Conservation (phyloP, 2,329 filamentous ascomycete species). For the Arthrobotrys megalospora region DNA sequence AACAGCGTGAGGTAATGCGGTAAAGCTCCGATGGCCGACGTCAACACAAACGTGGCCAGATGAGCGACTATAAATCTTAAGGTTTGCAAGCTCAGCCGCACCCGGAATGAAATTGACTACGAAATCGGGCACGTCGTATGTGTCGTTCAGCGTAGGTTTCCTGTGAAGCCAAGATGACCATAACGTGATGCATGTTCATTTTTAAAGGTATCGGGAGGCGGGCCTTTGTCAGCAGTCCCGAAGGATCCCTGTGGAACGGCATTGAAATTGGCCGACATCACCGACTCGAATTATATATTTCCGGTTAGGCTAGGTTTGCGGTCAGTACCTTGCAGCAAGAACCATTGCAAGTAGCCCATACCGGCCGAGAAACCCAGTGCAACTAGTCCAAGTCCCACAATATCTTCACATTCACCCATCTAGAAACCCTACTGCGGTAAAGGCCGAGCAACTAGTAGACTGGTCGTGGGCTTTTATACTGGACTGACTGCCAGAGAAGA, state of each 20-base stretch:
- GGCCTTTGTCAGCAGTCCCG: slow-evolving; percentile 30
- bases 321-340: neutral
- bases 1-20: slow-evolving; percentile 9
- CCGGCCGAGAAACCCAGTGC: slow-evolving; percentile 29
- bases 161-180: slow-evolving; percentile 32
- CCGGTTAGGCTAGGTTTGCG: neutral
- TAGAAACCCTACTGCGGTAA: no score
- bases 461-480: neutral
- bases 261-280: slow-evolving; percentile 27
- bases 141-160: neutral
- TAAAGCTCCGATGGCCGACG: slow-evolving; percentile 26
- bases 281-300: slow-evolving; percentile 24
- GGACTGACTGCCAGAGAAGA: neutral
- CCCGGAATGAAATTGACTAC: neutral
- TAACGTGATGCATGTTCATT: slow-evolving; percentile 26
- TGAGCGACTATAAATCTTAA: neutral
- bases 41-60: slow-evolving; percentile 35
- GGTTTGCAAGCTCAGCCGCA: neutral
- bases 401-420: neutral
- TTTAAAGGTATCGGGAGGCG: slow-evolving; percentile 5
- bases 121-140: neutral
- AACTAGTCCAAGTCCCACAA: neutral
- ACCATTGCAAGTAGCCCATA: neutral
- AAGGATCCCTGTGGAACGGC: slow-evolving; percentile 1
- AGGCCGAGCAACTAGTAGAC: no score